Base-by-base conservation (phyloP, 305 asterid genomes). In the Solanum hybrid region DNA sequence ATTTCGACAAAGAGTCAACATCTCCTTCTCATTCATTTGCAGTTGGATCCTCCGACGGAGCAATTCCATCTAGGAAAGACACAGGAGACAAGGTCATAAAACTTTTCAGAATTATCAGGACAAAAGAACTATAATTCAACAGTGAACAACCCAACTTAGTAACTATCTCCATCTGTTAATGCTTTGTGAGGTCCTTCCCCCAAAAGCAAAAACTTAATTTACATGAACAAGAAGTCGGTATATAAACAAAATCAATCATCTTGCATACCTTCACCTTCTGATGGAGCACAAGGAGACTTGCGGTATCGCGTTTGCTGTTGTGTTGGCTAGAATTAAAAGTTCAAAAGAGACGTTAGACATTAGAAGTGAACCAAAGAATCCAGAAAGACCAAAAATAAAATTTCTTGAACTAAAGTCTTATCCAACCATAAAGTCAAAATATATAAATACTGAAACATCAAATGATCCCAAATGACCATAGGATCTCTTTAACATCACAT, bases 291-390 rank as follows among this genome's bases (percentile, higher is more conserved):
- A 76, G 94, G 97, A 84, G 98, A 96, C 91, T 96, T 97, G 92
- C 99, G 99, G 90, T 97, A 97, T 89, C 99, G 95, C 4, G 99
- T 96, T 93, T 96, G 99, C 91, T 97, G 99, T 79, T 96, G 97
- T 67, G 99, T 94, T 91, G 99, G 99, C 99, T 96, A 90, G 29
- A 93, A 31, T 82, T 90, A 64, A 92, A 86, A 86, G 89, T 76
- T 42, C 86, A 31, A 89, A 91, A 90, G 85, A 92, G 80, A 83
- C 73, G 73, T 78, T 40, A 82, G 71, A 40, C 67, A 39, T 40
- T 26, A 82, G 71, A n/a, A 82, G 36, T 82, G 87, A 40, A 40
- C 87, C 37, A 82, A 80, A 80, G 22, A 80, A 80, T 36, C 36
- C 46, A 28, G 34, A 39, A 90, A 69, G 46, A 85, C 26, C 76